phyloP scores from a whole-genome alignment of 2,329 filamentous ascomycete genomes.

The Hortaea sp. region DNA sequence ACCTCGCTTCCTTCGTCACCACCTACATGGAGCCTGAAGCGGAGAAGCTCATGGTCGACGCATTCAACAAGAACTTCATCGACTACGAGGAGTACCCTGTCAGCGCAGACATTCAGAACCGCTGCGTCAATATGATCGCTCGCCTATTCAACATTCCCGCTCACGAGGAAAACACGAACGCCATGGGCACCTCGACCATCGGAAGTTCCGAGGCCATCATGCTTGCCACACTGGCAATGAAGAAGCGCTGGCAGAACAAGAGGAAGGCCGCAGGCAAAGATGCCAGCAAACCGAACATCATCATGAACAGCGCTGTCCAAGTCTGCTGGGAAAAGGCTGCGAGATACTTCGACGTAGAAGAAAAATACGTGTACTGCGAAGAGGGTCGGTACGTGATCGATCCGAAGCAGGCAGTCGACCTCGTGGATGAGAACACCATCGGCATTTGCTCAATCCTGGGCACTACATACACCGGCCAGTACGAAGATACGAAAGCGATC shows the following conservation, averaged over 20 bases:
- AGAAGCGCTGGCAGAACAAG: conserved; percentile 85
- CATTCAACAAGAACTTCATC: conserved; percentile 85
- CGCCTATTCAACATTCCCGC: conserved; percentile 74
- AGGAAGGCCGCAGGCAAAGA: conserved; percentile 75
- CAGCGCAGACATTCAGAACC: conserved; percentile 59
- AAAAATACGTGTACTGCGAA: conserved; percentile 63
- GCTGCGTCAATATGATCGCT: conserved; percentile 67
- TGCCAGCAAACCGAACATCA: conserved; percentile 70
- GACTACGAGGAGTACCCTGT: conserved; percentile 43
- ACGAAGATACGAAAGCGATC: conserved; percentile 85
- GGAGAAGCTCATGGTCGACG: conserved; percentile 88
- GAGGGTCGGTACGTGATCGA: conserved; percentile 54
- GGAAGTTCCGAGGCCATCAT: conserved; percentile 85
- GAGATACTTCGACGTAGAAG: conserved; percentile 62
- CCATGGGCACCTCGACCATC: conserved; percentile 79
- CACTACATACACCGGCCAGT: conserved; percentile 91
- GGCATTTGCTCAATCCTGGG: conserved; percentile 88
- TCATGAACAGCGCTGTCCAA: conserved; percentile 94
- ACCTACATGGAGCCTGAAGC: conserved; percentile 98
- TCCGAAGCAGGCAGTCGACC: conserved; percentile 49
- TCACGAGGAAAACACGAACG: conserved; percentile 44
- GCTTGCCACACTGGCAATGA: conserved; percentile 81
- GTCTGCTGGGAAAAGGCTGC: conserved; percentile 88
- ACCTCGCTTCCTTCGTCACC: conserved; percentile 83
- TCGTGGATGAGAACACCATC: conserved; percentile 64